A percentile compares a stretch with the other conserved stretches of the same genome.
phyloP scores from a whole-genome alignment of 768 basidiomycete genomes.

The Zangia roseola region DNA sequence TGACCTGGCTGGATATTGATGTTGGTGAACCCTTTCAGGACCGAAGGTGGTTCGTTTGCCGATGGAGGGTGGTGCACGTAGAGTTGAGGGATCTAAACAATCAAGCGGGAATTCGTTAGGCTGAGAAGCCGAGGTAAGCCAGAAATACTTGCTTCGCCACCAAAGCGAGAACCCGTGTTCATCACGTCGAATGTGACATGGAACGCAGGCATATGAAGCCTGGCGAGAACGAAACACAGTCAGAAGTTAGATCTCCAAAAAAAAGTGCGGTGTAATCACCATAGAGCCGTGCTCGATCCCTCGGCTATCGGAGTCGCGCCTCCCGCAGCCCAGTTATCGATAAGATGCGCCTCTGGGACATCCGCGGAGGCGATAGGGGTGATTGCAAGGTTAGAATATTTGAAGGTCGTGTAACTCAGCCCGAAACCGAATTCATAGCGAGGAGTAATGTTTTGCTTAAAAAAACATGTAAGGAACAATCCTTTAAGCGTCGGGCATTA shows the following conservation, averaged over 20 bases:
- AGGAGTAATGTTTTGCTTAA: conserved; percentile 67
- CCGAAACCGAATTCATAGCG: conserved; percentile 92
- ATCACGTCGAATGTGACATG: conserved; percentile 60
- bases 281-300: conserved; percentile 62
- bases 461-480: background rate
- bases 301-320: conserved; percentile 50
- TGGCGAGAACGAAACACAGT: conserved; percentile 12
- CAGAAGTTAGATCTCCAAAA: background rate
- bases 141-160: conserved; percentile 57
- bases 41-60: conserved; percentile 66
- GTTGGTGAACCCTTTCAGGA: conserved; percentile 71
- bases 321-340: conserved; percentile 58
- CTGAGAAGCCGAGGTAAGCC: background rate
- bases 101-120: background rate
- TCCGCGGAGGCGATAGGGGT: conserved; percentile 38
- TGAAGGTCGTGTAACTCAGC: conserved; percentile 80
- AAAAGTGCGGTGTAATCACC: conserved; percentile 37
- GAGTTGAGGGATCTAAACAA: conserved; percentile 62
- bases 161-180: conserved; percentile 61
- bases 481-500: background rate
- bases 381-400: conserved; percentile 60
- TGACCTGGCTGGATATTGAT: conserved; percentile 49
- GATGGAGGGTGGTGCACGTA: conserved; percentile 67
- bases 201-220: conserved; percentile 67
- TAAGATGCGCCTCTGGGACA: conserved; percentile 30